Evolutionary conservation across 257 asterid species (phyloP), one percentile per base, ranked within the genome.

Genomic region (Rhazya stricta): DNA sequence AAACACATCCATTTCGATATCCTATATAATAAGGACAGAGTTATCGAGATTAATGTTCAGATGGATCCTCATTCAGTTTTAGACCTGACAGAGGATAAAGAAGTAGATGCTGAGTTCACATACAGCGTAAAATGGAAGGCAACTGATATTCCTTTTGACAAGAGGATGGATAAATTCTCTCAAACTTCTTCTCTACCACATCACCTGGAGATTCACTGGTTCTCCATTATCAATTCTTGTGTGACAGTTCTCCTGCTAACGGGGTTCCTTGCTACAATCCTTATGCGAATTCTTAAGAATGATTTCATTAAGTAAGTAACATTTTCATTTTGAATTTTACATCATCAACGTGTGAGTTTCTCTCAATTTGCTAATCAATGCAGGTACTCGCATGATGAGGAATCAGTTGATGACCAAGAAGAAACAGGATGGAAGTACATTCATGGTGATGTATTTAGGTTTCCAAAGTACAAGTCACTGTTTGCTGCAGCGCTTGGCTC

Each of bases 1-100:
- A 89, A 86, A 74, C 96, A 89, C 77, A 86, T 89, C 9, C 88
- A 88, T 79, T 91, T 91, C 30, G 96, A 88, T 67, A 87, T 89
- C 32, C 79, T 60, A 34, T 87, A 83, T 71, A 91, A 91, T 70
- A 83, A 81, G 81, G 91, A 91, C 53, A 88, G 87, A 43, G 97
- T 91, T 81, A 88, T 91, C 77, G 97, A 89, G 88, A 83, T 89
- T 81, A 85, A 83, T 78, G 92, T 91, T 5, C 85, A 84, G 62
- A 89, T 87, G n/a, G 96, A 91, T 81, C 88, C 93, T 60, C 84
- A 69, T 79, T 42, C 25, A 37, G 67, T 80, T 42, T 74, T 80
- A 45, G 81, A 81, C 58, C 62, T 81, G 13, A 81, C 84, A 16
- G 82, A 74, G 67, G 84, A 77, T 65, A 81, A 81, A 10, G 82